Evolutionary conservation across 805 yeast genomes (phyloP), one percentile per base, ranked within the genome.

Genomic region (Candida nonsorbophila): DNA sequence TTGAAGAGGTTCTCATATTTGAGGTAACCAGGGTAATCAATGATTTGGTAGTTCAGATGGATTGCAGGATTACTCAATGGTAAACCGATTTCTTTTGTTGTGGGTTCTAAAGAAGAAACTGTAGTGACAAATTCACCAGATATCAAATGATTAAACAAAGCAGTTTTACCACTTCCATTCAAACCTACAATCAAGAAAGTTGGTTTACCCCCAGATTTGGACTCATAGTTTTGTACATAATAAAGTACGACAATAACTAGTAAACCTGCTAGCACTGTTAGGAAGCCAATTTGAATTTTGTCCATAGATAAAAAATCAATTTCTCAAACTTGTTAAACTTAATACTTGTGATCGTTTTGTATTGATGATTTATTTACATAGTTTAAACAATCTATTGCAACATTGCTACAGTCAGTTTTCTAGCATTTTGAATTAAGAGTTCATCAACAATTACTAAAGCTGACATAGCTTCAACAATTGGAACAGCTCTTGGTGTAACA

Each of bases 401-500:
- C 16, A 18, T 16, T 11, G 25, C 29, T 38, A 36, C 34, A 13
- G 41, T 33, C 25, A 45, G 40, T 13, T 82, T 86, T 58, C 98
- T 77, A 18, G 95, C 69, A 57, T 84, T 81, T 63, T 90, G 98
- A 26, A 88, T 72, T 62, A 92, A 61, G 33, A 83, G 62, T 32
- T 84, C 78, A 56, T 92, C 98, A 24, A 90, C 90, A 40, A 90
- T 60, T 2, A 86, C 96, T 42, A 92, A 69, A n/a, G 97, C 92
- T 27, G 97, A 76, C 97, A 92, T 90, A 22, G 97, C 85, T 67
- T 92, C 98, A 17, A 92, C 97, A 49, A 92, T 92, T 29, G 98
- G 97, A 37, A 92, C 86, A 22, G 98, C 98, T 58, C 98, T 79
- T 42, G 98, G 98, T 13, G 94, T 94, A 32, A 92, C 98, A 49